Percentiles rank a stretch among this genome's conserved stretches.
Evolutionary conservation across 2,329 filamentous ascomycete genomes (phyloP).

Genomic region (Lachnellula cervina): DNA sequence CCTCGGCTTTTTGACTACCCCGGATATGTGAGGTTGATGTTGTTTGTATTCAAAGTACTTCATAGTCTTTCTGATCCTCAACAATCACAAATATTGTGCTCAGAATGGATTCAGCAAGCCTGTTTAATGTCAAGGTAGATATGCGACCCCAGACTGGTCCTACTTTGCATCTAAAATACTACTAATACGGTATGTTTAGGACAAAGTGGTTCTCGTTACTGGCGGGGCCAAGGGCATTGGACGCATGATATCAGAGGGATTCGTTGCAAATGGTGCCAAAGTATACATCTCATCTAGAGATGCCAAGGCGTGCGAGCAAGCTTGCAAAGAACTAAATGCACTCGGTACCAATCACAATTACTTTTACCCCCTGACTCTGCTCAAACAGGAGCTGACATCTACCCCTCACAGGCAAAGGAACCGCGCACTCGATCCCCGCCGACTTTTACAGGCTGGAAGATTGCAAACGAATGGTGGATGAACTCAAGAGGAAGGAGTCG

Average conservation of each 20-base stretch:
- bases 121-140: slow-evolving; percentile 57
- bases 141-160: background rate
- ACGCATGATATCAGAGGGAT: slow-evolving; percentile 63
- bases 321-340: slow-evolving; percentile 51
- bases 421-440: slow-evolving; percentile 54
- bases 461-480: slow-evolving; percentile 51
- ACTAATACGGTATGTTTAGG: slow-evolving; percentile 28
- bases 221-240: slow-evolving; percentile 60
- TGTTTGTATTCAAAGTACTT: too few relatives aligned
- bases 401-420: slow-evolving; percentile 38
- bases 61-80: background rate
- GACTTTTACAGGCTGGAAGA: slow-evolving; percentile 61
- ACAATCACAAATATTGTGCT: background rate
- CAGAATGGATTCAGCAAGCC: slow-evolving; percentile 48
- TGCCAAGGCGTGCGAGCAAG: slow-evolving; percentile 54
- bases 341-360: slow-evolving; percentile 40
- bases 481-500: slow-evolving; percentile 48
- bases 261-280: slow-evolving; percentile 59
- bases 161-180: slow-evolving; percentile 1
- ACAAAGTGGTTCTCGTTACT: slow-evolving; percentile 55
- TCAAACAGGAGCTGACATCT: background rate
- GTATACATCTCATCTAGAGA: slow-evolving; percentile 68
- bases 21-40: background rate
- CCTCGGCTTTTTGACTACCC: slow-evolving; percentile 8
- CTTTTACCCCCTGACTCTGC: background rate